Percentiles rank a stretch among this genome's conserved stretches.
Evolutionary conservation across 257 asterid genomes (phyloP).

Genomic region (Eustoma russellianum): DNA sequence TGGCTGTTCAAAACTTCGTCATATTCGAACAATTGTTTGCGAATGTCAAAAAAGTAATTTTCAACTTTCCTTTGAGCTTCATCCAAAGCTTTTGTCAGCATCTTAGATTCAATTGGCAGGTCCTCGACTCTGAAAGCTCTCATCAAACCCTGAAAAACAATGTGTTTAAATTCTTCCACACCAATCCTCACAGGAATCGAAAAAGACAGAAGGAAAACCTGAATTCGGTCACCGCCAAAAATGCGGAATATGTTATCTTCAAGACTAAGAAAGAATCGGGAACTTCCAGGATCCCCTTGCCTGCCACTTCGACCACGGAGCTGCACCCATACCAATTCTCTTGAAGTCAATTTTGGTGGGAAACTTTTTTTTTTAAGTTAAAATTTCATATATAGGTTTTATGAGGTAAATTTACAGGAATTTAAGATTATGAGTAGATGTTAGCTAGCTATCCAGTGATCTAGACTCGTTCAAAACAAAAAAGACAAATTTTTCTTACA

Average conservation of each 20-base stretch:
- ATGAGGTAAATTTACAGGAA: too few relatives aligned
- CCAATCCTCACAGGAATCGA: constrained; percentile 12
- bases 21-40: constrained; percentile 88
- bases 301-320: constrained; percentile 99
- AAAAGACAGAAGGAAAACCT: constrained; percentile 34
- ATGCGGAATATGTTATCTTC: constrained; percentile 97
- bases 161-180: constrained; percentile 5
- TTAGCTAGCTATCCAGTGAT: too few relatives aligned
- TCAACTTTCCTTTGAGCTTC: constrained; percentile 99
- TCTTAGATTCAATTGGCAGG: constrained; percentile 95
- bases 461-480: too few relatives aligned
- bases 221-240: constrained; percentile 97
- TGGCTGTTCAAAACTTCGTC: constrained; percentile 98
- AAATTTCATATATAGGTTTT: neutral
- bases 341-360: constrained; percentile 7
- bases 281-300: constrained; percentile 99
- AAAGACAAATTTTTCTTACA: too few relatives aligned
- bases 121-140: constrained; percentile 98
- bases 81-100: constrained; percentile 94
- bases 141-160: constrained; percentile 77
- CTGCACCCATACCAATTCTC: constrained; percentile 33
- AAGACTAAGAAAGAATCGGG: constrained; percentile 96
- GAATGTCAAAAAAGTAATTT: constrained; percentile 92
- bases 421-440: too few relatives aligned
- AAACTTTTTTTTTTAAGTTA: too few relatives aligned